A percentile compares a stretch with the other conserved stretches of the same genome.
phyloP scores from a whole-genome alignment of 2,329 filamentous ascomycete species.

The Neurospora sp. region DNA sequence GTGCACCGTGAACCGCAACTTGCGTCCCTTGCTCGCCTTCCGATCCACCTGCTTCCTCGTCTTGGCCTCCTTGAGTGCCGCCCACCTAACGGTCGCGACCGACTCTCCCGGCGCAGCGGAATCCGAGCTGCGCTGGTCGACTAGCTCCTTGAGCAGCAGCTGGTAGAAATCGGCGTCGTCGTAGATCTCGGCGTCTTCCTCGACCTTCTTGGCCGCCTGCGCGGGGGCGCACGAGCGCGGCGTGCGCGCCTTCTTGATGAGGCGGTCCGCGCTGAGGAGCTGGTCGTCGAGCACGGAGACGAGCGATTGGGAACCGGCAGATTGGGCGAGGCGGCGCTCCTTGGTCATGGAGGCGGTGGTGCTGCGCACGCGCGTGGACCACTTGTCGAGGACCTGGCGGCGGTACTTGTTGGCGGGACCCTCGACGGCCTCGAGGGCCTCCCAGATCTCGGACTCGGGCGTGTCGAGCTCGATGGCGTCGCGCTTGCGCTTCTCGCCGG shows the following conservation, averaged over 20 bases:
- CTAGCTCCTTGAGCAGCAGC: constrained; percentile 80
- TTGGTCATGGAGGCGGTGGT: constrained; percentile 30
- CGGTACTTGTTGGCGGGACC: constrained; percentile 48
- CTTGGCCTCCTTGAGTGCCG: constrained; percentile 67
- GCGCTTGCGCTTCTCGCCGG: constrained; percentile 54
- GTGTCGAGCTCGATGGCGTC: constrained; percentile 40
- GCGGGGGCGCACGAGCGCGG: constrained; percentile 69
- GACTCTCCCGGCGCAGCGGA: constrained; percentile 36
- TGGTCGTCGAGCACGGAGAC: constrained; percentile 61
- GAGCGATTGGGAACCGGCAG: constrained; percentile 51
- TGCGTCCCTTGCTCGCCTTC: constrained; percentile 88
- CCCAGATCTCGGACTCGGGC: constrained; percentile 60
- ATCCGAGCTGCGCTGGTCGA: constrained; percentile 76
- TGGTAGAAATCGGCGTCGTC: constrained; percentile 96
- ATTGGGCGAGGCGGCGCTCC: constrained; percentile 27
- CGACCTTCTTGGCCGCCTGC: constrained; percentile 49
- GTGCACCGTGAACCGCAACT: constrained; percentile 88
- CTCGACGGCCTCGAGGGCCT: constrained; percentile 59
- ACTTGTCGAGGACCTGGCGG: constrained; percentile 72
- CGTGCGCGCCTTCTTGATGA: constrained; percentile 58
- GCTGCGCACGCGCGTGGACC: constrained; percentile 70
- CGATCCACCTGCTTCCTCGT: constrained; percentile 79
- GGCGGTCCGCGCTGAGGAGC: constrained; percentile 54
- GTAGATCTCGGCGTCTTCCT: constrained; percentile 59
- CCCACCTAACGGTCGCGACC: constrained; percentile 50